Evolutionary conservation across 768 basidiomycete genomes (phyloP), one percentile per base, ranked within the genome.

Genomic region (Saitozyma sp.): DNA sequence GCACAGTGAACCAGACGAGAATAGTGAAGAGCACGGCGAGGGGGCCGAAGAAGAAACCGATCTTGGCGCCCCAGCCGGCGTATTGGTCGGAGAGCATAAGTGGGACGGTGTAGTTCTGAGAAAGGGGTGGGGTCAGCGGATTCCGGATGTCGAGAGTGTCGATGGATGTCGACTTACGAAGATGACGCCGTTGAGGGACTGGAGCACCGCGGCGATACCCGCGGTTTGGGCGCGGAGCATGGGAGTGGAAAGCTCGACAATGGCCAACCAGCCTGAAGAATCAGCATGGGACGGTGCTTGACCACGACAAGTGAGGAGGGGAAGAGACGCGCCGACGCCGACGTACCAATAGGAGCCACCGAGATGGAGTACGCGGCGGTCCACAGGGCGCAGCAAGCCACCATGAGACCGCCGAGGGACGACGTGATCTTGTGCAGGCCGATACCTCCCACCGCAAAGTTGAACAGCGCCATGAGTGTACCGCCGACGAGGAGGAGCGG

Each of bases 191-290:
- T 48, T 53, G 42, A 58, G 54, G 17, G 64, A 61, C n/a, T 65
- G 61, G 46, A 56, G 58, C 45, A 58, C 29, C 11, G 64, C 56
- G 17, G 66, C 69, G 50, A 70, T 52, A 43, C 61, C 64, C 11
- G 66, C 63, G 0, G 69, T 70, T 29, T 67, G 64, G 16, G 65
- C 66, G 49, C 69, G 53, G 20, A 70, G 49, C 41, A 56, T 42
- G 13, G 65, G 66, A 0, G 69, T 63, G 9, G 66, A 58, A 19
- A 70, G 64, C n/a, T 70, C 69, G 17, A 67, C 63, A 8, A 64
- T 46, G n/a, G 60, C 62, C 11, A 61, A 59, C 65, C 65, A 70
- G 9, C 69, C 69, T 46, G 29, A 17, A 1, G 11, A 17, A 6
- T 46, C 45, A 37, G 39, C 54, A 55, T n/a, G n/a, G n/a, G n/a